Percentiles rank a stretch among this genome's conserved stretches.
Conservation (phyloP, 31 red algal genomes). For the Bonnemaisonia californica region DNA sequence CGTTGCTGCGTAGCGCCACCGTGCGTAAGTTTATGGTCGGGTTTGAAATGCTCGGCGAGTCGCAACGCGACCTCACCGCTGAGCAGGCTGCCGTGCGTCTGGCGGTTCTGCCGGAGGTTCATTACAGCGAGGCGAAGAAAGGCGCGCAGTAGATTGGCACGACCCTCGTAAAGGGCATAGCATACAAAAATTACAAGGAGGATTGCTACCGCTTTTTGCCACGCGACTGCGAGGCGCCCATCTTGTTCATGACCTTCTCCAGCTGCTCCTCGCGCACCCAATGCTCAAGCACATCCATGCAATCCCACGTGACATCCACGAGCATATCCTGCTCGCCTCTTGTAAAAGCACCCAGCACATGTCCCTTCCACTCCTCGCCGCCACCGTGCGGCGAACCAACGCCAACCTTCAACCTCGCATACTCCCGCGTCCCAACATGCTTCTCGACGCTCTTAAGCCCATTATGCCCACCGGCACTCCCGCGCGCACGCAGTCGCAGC, state of each 20-base stretch:
- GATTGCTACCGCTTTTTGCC: background rate
- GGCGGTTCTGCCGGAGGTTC: constrained; percentile 74
- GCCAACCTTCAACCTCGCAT: constrained; percentile 82
- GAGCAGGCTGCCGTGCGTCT: constrained; percentile 92
- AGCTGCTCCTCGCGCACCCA: constrained; percentile 65
- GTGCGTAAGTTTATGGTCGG: constrained; percentile 99
- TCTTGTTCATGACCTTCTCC: constrained; percentile 45
- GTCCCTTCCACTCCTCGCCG: constrained; percentile 37
- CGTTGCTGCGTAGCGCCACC: constrained; percentile 88
- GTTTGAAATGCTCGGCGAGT: constrained; percentile 96
- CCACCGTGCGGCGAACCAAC: constrained; percentile 69
- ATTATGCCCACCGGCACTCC: constrained; percentile 92
- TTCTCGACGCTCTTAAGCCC: constrained; percentile 88
- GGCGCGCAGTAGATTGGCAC: background rate
- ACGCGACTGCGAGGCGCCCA: background rate
- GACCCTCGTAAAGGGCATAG: background rate
- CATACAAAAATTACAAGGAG: background rate
- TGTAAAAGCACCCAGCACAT: constrained; percentile 86
- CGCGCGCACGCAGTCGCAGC: constrained; percentile 76
- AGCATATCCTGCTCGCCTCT: constrained; percentile 55
- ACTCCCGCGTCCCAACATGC: constrained; percentile 45
- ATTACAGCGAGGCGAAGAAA: constrained; percentile 76
- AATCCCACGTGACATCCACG: constrained; percentile 58
- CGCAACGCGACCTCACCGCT: constrained; percentile 93
- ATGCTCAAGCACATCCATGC: constrained; percentile 60